These are phyloP conservation scores for Takashimella tepidaria DNA, from an alignment of 1,284 basidiomycete genomes.

Conservation along the genomic window DNA sequence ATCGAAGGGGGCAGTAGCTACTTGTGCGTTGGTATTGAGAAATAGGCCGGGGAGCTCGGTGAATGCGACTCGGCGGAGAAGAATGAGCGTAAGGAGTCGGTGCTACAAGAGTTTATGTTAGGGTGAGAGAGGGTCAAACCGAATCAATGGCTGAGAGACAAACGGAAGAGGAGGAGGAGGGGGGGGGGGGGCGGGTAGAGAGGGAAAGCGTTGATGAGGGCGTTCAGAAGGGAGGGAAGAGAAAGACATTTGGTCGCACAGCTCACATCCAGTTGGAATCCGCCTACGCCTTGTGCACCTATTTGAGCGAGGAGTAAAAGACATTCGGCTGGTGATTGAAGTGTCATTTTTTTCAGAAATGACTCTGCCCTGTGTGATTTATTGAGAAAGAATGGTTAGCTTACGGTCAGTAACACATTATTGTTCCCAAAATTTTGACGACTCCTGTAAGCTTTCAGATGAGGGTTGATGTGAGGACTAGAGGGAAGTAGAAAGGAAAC, in stretches of 20 bases:
- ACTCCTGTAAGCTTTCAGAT: too few relatives aligned
- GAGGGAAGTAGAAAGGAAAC: background rate
- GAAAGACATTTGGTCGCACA: background rate
- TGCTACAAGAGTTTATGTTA: too few relatives aligned
- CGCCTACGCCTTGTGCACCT: slow-evolving; percentile 41
- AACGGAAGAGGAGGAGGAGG: too few relatives aligned
- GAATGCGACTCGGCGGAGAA: slow-evolving; percentile 37
- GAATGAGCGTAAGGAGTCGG: slow-evolving; percentile 35
- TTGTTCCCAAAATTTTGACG: too few relatives aligned
- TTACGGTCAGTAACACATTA: too few relatives aligned
- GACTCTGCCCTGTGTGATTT: slow-evolving; percentile 29
- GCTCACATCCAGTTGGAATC: slow-evolving; percentile 43
- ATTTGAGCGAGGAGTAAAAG: slow-evolving; percentile 40
- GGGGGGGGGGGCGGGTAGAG: background rate
- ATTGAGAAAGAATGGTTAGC: too few relatives aligned
- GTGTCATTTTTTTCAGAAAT: slow-evolving; percentile 26
- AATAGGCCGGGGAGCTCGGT: slow-evolving; percentile 25
- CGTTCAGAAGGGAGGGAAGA: background rate
- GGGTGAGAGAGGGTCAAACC: background rate
- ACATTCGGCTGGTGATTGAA: slow-evolving; percentile 27
- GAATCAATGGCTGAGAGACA: too few relatives aligned
- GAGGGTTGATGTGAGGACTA: background rate
- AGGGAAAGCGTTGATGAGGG: background rate
- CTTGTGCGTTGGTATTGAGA: slow-evolving; percentile 24
- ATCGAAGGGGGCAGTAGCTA: slow-evolving; percentile 35